Evolutionary conservation across 2,329 filamentous ascomycete species (phyloP), one percentile per base, ranked within the genome.

Genomic region (Aspergillus candidus): DNA sequence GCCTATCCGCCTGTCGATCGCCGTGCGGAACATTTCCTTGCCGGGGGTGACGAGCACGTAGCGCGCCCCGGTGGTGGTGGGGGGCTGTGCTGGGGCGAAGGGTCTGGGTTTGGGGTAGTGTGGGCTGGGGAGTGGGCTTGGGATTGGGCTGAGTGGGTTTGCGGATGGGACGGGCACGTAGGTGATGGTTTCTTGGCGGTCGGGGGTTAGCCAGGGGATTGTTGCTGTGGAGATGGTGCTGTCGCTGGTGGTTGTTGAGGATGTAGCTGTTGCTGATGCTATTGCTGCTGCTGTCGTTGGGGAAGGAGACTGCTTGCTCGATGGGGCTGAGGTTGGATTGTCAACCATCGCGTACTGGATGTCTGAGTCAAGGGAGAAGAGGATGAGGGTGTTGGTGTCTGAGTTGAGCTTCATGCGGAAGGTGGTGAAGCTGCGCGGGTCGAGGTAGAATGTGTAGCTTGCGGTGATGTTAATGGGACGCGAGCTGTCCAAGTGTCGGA

Each of bases 371-470:
- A 49, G 41, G 10, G 58, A 58, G 38, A 62, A 62, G 8, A 62
- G 44, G n/a, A 62, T 49, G 6, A 58, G 37, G 6, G 58, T 62
- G 42, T 62, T 62, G 15, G 54, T 52, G 10, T 46, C 35, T 2
- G 51, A 47, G 38, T 54, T 61, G 35, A 62, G 48, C 32, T 58
- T 60, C 59, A 62, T 61, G 14, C 59, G 56, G 44, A 62, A 59
- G 4, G 59, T 62, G n/a, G 59, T 55, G 43, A 62, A 61, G 44
- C 61, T 62, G 34, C 59, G 55, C 3, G 57, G 56, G 35, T 62
- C 59, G 6, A 62, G 56, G 37, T 56, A 60, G 43, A 60, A 57
- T 4, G 58, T 60, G 44, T 57, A 56, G 36, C 50, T 58, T 17
- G 56, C 48, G 17, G 51, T 54, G 8, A 62, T 49, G 32, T 49